Base-by-base conservation (phyloP, 768 basidiomycete genomes). In the Sarcomyxa edulis region DNA sequence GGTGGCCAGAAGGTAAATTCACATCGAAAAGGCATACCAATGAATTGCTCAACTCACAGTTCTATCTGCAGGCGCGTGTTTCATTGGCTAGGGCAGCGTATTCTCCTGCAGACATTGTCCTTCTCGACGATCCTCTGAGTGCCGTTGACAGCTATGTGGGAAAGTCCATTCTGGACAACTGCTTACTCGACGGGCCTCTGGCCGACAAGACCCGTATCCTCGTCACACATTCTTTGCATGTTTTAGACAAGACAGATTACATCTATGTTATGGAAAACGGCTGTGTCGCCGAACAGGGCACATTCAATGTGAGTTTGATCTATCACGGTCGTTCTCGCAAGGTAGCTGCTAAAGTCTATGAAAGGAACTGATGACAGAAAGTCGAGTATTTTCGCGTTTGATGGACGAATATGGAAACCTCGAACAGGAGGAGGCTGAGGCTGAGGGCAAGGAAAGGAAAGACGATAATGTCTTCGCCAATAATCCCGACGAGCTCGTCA, bases 91-190 rank as follows among this genome's bases (percentile, higher is more conserved):
- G 89, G 18, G 85, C 85, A 0, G 81, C 81, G 1, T 93, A 90
- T 50, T 79, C 84, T 3, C 61, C 70, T 0, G 69, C 82, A 1
- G 82, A 88, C 41, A 70, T 91, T 37, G 76, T 87, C 28, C 71
- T 91, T 10, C 68, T 91, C 21, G 88, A 93, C 50, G 89, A 93
- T 52, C 83, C 88, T 11, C 71, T 91, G 22, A 78, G 79, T 24
- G 86, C 87, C 0, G 79, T 90, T 6, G 87, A 90, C 46, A 76
- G 84, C 0, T 78, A 84, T 47, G 86, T 89, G 4, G 81, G 82
- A 7, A 78, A 78, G 46, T 66, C 67, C 20, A 74, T 85, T 35
- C 48, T 85, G 4, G 74, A 84, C 14, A 62, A 81, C 27, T 84
- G 82, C 48, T 53, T 86, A 5, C 57, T 76, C 15, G 53, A 54